These are phyloP conservation scores for Pilatotrama ljubarskyi DNA, from an alignment of 768 basidiomycete genomes.

Conservation along the genomic window DNA sequence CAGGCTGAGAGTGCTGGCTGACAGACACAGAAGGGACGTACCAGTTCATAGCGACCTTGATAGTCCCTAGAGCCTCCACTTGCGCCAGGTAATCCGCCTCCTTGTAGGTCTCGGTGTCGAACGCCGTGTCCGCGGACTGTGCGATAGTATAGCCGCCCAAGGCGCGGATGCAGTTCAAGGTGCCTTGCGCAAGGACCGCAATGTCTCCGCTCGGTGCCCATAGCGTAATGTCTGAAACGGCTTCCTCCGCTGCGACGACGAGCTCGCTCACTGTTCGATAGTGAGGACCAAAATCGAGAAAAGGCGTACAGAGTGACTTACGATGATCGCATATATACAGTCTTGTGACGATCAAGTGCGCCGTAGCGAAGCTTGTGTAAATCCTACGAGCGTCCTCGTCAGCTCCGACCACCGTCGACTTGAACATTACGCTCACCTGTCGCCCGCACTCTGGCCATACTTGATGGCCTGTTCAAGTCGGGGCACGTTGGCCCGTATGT, in stretches of 20 bases:
- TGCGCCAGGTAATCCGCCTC: slow-evolving; percentile 54
- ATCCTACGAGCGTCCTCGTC: slow-evolving; percentile 39
- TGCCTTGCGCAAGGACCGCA: slow-evolving; percentile 51
- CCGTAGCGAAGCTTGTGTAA: slow-evolving; percentile 60
- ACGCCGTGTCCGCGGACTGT: slow-evolving; percentile 49
- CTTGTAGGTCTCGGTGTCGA: slow-evolving; percentile 60
- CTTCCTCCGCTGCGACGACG: slow-evolving; percentile 60
- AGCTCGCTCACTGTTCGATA: slow-evolving; percentile 54
- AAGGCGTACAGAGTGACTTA: slow-evolving; percentile 34
- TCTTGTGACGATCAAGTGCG: slow-evolving; percentile 53
- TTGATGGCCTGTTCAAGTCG: slow-evolving; percentile 63
- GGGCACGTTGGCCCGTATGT: slow-evolving; percentile 61
- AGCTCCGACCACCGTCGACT: not conserved
- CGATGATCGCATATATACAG: slow-evolving; percentile 64
- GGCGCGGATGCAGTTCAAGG: slow-evolving; percentile 62
- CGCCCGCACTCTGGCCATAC: slow-evolving; percentile 66
- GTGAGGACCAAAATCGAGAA: not conserved
- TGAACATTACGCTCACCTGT: slow-evolving; percentile 44
- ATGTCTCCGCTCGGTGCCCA: slow-evolving; percentile 59
- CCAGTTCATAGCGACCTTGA: slow-evolving; percentile 60
- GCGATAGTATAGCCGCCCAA: slow-evolving; percentile 60
- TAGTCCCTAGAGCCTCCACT: slow-evolving; percentile 49
- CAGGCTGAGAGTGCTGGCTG: too few relatives aligned
- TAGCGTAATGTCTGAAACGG: slow-evolving; percentile 52
- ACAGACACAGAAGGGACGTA: slow-evolving; percentile 30